Conservation (phyloP, 192 early-diverging fungal genomes). For the Oehlia diaphana region DNA sequence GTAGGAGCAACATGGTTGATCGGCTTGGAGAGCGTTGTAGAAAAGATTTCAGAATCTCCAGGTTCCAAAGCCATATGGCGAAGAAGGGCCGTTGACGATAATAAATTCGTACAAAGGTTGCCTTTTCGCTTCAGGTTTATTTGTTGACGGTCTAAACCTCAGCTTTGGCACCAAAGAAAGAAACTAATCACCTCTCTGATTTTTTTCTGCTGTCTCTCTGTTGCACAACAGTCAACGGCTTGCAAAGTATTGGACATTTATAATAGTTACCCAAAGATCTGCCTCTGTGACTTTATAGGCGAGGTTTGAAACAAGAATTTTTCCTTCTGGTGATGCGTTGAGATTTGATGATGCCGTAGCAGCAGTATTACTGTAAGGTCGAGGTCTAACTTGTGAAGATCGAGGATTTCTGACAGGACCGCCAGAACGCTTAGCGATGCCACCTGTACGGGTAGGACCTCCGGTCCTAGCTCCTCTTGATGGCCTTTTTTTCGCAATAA, state of each 20-base stretch:
- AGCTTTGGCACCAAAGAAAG: constrained; percentile 33
- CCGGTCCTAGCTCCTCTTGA: constrained; percentile 29
- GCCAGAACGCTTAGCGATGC: constrained; percentile 23
- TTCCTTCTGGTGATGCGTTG: constrained; percentile 41
- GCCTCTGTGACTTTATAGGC: constrained; percentile 53
- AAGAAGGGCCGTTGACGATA: constrained; percentile 29
- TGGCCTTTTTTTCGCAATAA: constrained; percentile 41
- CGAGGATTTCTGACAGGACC: constrained; percentile 42
- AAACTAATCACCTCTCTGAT: constrained; percentile 28
- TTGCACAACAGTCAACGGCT: constrained; percentile 24
- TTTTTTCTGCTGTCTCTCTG: constrained; percentile 14
- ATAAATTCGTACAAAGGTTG: constrained; percentile 32
- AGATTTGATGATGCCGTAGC: constrained; percentile 35
- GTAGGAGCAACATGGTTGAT: constrained; percentile 22
- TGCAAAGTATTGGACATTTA: constrained; percentile 27
- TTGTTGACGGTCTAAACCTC: constrained; percentile 24
- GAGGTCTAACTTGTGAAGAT: constrained; percentile 28
- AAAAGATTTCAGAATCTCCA: constrained; percentile 22
- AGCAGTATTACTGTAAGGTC: constrained; percentile 39
- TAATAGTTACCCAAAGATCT: constrained; percentile 52
- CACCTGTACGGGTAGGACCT: constrained; percentile 32
- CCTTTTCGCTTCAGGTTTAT: constrained; percentile 20
- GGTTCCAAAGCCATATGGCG: constrained; percentile 30
- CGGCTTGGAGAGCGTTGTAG: constrained; percentile 21
- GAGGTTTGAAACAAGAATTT: constrained; percentile 59